Base-by-base conservation (phyloP, 2,329 filamentous ascomycete species). In the Paecilomyces fulvus region DNA sequence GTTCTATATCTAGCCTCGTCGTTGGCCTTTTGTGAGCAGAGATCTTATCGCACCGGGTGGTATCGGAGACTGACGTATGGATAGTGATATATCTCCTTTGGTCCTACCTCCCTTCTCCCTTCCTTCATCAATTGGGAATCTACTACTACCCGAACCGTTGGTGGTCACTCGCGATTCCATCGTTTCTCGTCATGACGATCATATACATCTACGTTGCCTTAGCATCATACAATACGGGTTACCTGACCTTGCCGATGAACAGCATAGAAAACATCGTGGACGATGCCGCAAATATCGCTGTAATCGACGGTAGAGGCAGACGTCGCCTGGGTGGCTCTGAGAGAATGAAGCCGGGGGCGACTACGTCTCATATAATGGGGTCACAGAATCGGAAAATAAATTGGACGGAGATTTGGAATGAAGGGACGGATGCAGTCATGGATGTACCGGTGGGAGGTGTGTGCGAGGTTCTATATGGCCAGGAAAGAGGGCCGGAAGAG, bases 61-160 rank as follows among this genome's bases (percentile, higher is more conserved):
- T 51, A 3, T 43, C n/a, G 2, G n/a, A 43, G 37, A 17, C 37
- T 43, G 37, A 43, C 37, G 8, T 43, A 17, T 17, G 17, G 37
- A 6, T 33, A 75, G 73, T 85, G 11, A 80, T 86, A 59, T 88
- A 87, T 69, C 73, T 87, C 21, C 76, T 87, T 10, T 96, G 92
- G 94, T 88, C 88, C 12, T 97, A 94, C 74, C 84, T 97, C 5
- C 94, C 94, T 0, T 90, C 88, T 23, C 91, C 92, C 0, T 91
- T 97, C 70, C 81, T 99, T 49, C 91, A 96, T 70, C 90, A 90
- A 58, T 82, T 99, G 56, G 92, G 94, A 20, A 95, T 99, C 57
- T 87, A 91, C 75, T 97, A 97, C 79, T 99, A 96, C 67, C 94
- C 94, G 1, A 91, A 96, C 72, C 85, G 94, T 51, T 99, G 94